phyloP scores from a whole-genome alignment of 129 eudicot species.

The Escallonia herrerae region DNA sequence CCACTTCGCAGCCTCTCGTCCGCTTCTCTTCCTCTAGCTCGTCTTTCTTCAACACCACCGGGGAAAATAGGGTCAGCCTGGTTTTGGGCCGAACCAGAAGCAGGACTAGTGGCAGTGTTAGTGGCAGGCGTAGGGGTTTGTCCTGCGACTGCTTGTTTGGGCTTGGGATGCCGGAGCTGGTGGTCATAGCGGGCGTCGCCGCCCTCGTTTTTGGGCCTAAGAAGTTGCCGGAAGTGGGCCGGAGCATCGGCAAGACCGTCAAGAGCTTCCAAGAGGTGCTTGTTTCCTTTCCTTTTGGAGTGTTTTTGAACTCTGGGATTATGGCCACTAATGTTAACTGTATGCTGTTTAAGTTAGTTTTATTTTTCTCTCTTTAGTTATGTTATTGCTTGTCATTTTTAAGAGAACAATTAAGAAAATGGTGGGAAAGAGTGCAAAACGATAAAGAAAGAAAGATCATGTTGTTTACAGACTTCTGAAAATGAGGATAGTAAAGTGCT shows the following conservation, averaged over 20 bases:
- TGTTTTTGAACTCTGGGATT: background rate
- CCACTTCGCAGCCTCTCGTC: conserved; percentile 1
- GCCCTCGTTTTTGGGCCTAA: conserved; percentile 93
- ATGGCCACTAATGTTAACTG: too few relatives aligned
- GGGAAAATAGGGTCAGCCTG: conserved; percentile 2
- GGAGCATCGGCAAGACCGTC: conserved; percentile 81
- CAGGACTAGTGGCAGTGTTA: background rate
- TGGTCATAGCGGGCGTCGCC: conserved; percentile 82
- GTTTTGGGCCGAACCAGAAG: conserved; percentile 15
- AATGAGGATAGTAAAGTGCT: too few relatives aligned
- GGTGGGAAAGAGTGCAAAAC: too few relatives aligned
- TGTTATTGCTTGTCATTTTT: too few relatives aligned
- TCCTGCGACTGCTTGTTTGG: conserved; percentile 74
- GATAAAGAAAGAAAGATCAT: too few relatives aligned
- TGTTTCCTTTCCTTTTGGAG: background rate
- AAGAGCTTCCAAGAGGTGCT: conserved; percentile 93
- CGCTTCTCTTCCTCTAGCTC: conserved; percentile 30
- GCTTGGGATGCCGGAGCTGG: conserved; percentile 94
- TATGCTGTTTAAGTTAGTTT: too few relatives aligned
- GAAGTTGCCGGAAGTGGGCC: conserved; percentile 88
- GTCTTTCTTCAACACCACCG: conserved; percentile 21
- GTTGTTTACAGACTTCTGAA: too few relatives aligned
- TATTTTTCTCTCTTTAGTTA: too few relatives aligned
- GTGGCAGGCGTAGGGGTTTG: conserved; percentile 13
- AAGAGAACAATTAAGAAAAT: too few relatives aligned